Evolutionary conservation across 768 basidiomycete genomes (phyloP).

Genomic region (Butyriboletus loyo): DNA sequence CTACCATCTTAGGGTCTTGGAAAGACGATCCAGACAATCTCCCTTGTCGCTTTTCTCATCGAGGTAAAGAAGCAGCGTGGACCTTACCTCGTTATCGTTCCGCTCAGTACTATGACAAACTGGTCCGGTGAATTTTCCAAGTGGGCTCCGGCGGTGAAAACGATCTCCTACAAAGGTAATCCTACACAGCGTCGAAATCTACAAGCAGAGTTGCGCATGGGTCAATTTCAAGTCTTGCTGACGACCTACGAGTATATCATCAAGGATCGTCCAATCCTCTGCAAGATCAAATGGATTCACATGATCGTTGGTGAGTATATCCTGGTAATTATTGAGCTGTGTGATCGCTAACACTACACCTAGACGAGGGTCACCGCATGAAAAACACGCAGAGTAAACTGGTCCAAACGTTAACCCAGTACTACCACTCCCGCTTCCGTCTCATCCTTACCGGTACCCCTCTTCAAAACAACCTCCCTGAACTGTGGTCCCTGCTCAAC

Average conservation of each 20-base stretch:
- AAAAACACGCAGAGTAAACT: constrained; percentile 94
- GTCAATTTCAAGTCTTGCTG: constrained; percentile 87
- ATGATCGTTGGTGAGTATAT: constrained; percentile 82
- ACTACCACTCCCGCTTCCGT: constrained; percentile 89
- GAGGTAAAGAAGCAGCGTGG: constrained; percentile 89
- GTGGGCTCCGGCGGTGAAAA: constrained; percentile 85
- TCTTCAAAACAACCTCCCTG: constrained; percentile 94
- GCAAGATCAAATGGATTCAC: constrained; percentile 93
- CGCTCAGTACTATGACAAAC: constrained; percentile 94
- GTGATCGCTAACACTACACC: not conserved
- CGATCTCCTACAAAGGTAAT: constrained; percentile 89
- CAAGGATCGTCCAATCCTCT: constrained; percentile 87
- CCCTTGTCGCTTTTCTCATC: constrained; percentile 91
- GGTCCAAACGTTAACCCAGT: constrained; percentile 83
- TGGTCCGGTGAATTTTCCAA: constrained; percentile 97
- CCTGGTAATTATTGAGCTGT: not conserved
- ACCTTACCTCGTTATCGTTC: constrained; percentile 93
- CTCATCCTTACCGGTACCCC: constrained; percentile 96
- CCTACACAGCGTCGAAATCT: constrained; percentile 76
- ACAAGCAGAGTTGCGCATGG: constrained; percentile 71
- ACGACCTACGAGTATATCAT: constrained; percentile 98
- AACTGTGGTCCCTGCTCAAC: constrained; percentile 93
- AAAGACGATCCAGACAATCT: constrained; percentile 94
- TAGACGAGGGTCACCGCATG: constrained; percentile 97
- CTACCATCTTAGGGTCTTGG: constrained; percentile 70